phyloP scores from a whole-genome alignment of 306 rosid species.

The Rosa lucieae region DNA sequence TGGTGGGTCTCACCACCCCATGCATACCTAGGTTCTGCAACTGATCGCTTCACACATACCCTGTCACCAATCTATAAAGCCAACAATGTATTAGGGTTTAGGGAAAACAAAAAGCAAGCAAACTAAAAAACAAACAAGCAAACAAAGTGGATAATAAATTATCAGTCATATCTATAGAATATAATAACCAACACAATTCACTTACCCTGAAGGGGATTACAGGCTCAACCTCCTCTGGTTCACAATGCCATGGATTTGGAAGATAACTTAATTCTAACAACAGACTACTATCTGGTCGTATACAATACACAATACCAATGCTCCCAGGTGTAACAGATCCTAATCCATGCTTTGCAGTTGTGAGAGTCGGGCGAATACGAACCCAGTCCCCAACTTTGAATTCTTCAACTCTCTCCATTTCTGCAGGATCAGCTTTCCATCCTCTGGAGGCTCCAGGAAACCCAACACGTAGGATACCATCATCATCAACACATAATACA shows the following conservation, averaged over 20 bases:
- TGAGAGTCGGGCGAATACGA: constrained; percentile 95
- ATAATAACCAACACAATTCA: constrained; percentile 14
- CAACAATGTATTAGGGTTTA: constrained; percentile 18
- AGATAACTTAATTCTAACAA: constrained; percentile 89
- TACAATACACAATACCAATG: constrained; percentile 94
- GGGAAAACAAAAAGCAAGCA: neutral
- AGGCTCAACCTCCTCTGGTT: constrained; percentile 98
- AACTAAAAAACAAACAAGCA: constrained; percentile 2
- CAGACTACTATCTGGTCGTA: constrained; percentile 94
- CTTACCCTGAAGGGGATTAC: constrained; percentile 86
- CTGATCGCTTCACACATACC: constrained; percentile 95
- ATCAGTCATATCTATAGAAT: neutral
- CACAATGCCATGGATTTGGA: constrained; percentile 99
- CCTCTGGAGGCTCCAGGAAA: constrained; percentile 99
- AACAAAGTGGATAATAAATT: constrained; percentile 3
- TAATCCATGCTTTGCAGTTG: constrained; percentile 93
- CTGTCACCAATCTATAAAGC: constrained; percentile 80
- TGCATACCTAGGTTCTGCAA: constrained; percentile 98
- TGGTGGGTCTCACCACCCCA: constrained; percentile 99
- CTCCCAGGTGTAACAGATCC: constrained; percentile 99
- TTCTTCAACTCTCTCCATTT: constrained; percentile 99
- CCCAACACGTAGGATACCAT: constrained; percentile 97
- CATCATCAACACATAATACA: constrained; percentile 94
- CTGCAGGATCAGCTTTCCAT: constrained; percentile 99
- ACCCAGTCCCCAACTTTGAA: constrained; percentile 99